Evolutionary conservation across 1,139 yeast species (phyloP).

Genomic region (Lodderomyces beijingensis): DNA sequence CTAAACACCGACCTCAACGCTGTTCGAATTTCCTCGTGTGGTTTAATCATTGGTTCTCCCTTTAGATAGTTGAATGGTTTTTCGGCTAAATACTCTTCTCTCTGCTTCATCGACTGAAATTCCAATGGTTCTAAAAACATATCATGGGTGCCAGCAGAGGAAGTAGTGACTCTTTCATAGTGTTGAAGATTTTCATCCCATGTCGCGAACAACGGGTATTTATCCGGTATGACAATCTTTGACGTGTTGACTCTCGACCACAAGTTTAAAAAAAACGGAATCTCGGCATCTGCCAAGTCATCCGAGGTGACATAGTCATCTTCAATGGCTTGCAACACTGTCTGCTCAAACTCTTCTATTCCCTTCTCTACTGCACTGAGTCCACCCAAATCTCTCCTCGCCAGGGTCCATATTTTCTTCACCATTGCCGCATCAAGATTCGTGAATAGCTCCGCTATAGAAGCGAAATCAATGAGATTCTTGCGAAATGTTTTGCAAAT

Average conservation of each 20-base stretch:
- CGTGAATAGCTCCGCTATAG: slow-evolving; percentile 45
- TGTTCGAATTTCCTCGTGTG: slow-evolving; percentile 32
- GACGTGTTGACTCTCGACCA: slow-evolving; percentile 54
- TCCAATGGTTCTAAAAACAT: slow-evolving; percentile 36
- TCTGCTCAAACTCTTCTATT: slow-evolving; percentile 53
- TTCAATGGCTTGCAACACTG: slow-evolving; percentile 50
- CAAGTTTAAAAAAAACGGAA: slow-evolving; percentile 45
- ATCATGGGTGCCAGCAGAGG: slow-evolving; percentile 13
- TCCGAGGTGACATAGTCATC: slow-evolving; percentile 41
- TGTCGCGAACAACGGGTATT: slow-evolving; percentile 31
- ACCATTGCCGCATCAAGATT: slow-evolving; percentile 36
- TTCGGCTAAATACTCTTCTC: slow-evolving; percentile 41
- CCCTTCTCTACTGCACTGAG: slow-evolving; percentile 47
- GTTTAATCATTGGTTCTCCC: slow-evolving; percentile 10
- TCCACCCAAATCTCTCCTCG: slow-evolving; percentile 56
- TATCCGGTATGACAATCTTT: slow-evolving; percentile 24
- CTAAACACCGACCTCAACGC: slow-evolving; percentile 53
- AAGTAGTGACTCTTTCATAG: slow-evolving; percentile 22
- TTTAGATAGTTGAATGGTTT: slow-evolving; percentile 31
- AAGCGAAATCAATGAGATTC: slow-evolving; percentile 53
- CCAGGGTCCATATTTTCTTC: slow-evolving; percentile 57
- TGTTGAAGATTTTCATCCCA: slow-evolving; percentile 24
- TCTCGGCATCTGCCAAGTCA: slow-evolving; percentile 46
- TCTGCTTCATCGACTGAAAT: slow-evolving; percentile 51
- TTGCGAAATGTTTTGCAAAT: slow-evolving; percentile 55